Conservation (phyloP, 148 eudicot species). For the Chenopodium berlandieri region DNA sequence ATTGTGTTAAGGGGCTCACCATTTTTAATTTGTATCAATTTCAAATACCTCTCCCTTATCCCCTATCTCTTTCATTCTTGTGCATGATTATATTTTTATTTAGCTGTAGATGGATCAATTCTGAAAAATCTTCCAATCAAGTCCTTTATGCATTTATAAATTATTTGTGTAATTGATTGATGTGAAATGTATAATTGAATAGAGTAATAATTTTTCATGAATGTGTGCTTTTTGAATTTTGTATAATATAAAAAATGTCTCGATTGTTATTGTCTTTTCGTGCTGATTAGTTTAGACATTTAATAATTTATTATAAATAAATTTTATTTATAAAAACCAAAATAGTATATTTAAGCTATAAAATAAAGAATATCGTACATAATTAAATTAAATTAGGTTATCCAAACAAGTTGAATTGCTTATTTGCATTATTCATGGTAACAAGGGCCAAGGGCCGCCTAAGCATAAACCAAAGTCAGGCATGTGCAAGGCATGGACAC, state of each 20-base stretch:
- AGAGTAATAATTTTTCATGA: not conserved
- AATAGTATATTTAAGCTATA: no score
- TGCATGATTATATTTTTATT: not conserved
- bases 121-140: conserved; percentile 15
- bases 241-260: not conserved
- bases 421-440: no score
- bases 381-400: no score
- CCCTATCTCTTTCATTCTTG: conserved; percentile 17
- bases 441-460: no score
- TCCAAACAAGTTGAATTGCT: no score
- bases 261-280: not conserved
- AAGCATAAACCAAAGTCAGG: no score
- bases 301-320: not conserved
- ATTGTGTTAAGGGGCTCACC: not conserved
- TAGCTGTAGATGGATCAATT: not conserved
- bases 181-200: conserved; percentile 7
- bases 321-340: no score
- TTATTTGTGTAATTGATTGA: conserved; percentile 1
- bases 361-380: no score
- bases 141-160: conserved; percentile 16
- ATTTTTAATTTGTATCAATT: conserved; percentile 8
- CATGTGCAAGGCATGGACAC: no score
- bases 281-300: not conserved
- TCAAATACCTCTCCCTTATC: conserved; percentile 26
- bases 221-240: not conserved